These are phyloP conservation scores for Geotrichum ghanense DNA, from an alignment of 805 yeast species.

Conservation along the genomic window DNA sequence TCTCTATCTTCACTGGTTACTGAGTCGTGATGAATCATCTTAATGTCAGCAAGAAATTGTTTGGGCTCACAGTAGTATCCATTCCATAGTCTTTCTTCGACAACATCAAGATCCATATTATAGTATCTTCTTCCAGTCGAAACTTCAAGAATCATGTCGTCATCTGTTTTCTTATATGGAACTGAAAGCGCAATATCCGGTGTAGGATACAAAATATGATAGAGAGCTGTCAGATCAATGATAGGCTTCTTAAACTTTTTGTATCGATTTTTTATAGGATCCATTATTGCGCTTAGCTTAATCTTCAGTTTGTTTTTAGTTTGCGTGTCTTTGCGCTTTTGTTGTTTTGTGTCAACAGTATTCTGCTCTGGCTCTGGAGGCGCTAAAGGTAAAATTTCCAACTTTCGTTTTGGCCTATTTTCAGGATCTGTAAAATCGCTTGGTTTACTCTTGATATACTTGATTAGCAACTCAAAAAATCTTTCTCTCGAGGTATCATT, in stretches of 20 bases:
- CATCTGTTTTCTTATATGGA: slow-evolving; percentile 56
- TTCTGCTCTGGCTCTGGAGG: not conserved
- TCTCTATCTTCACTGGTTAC: slow-evolving; percentile 72
- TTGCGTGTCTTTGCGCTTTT: slow-evolving; percentile 60
- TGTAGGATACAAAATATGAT: not conserved
- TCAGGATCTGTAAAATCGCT: slow-evolving; percentile 53
- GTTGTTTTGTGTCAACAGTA: slow-evolving; percentile 13
- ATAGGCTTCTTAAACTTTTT: slow-evolving; percentile 85
- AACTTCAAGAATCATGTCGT: slow-evolving; percentile 69
- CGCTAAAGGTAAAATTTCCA: slow-evolving; percentile 32
- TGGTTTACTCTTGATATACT: slow-evolving; percentile 57
- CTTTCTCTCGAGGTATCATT: slow-evolving; percentile 33
- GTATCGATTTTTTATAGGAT: slow-evolving; percentile 73
- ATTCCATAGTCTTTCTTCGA: slow-evolving; percentile 95
- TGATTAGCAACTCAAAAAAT: slow-evolving; percentile 48
- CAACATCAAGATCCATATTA: slow-evolving; percentile 88
- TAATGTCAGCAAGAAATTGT: slow-evolving; percentile 77
- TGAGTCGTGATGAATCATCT: slow-evolving; percentile 73
- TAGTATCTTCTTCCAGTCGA: slow-evolving; percentile 59
- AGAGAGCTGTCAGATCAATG: slow-evolving; percentile 36
- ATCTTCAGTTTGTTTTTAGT: slow-evolving; percentile 77
- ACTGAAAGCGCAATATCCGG: slow-evolving; percentile 54
- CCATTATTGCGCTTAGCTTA: slow-evolving; percentile 81
- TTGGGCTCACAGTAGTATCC: slow-evolving; percentile 90
- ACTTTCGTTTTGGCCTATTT: slow-evolving; percentile 30